Base-by-base conservation (phyloP, 495 filamentous ascomycete genomes). In the Penicillium maclennaniae region DNA sequence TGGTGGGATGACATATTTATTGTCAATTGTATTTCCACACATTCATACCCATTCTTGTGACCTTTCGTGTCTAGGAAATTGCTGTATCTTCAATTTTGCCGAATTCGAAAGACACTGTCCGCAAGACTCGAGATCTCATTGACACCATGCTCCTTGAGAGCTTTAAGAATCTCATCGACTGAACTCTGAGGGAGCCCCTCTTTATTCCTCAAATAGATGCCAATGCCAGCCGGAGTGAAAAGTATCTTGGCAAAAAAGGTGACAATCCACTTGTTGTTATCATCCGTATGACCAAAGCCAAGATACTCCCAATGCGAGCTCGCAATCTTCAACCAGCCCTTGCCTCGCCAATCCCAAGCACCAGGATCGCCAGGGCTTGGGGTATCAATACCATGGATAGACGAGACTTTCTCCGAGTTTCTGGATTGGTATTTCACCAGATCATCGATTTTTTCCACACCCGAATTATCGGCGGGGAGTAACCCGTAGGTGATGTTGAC, bases 241-340 rank as follows among this genome's bases (percentile, higher is more conserved):
- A 86, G 49, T 28, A 84, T 91, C 52, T 83, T 83, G 52, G 79
- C 79, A 63, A 92, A 93, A 72, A 82, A 88, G 4, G 86, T 91
- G 4, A 91, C 85, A 8, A 81, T 77, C 85, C 84, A 92, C 70
- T 66, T 66, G 49, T 53, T 74, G 62, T 37, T 58, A 56, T 52
- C 71, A 45, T 68, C 79, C 39, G 63, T 56, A 54, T 82, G 72
- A 1, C 87, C 87, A 73, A 75, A 88, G 5, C 86, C 87, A 39
- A 92, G 62, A 15, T 88, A 68, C 74, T 92, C 87, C 87, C 88
- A 92, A 61, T 86, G 81, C 40, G 77, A 81, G 36, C 68, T 71
- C 20, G 83, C 83, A 45, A 89, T 78, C 52, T 71, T 78, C 58
- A 92, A 63, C 78, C 70, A 78, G 4, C 86, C 84, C 55, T 80